These are phyloP conservation scores for Logfia minima DNA, from an alignment of 129 eudicot species.

Conservation along the genomic window DNA sequence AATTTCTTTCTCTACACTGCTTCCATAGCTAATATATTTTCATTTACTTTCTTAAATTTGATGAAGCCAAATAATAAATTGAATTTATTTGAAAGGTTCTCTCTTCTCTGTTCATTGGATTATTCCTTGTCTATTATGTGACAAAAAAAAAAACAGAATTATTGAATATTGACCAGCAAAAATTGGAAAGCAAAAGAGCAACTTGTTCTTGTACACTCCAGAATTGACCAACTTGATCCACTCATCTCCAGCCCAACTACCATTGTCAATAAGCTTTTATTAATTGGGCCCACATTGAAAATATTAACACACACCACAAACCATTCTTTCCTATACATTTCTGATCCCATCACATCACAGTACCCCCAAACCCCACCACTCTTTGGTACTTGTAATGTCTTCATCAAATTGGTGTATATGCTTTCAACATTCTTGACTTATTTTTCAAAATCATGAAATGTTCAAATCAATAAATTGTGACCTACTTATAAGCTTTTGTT, in stretches of 20 bases:
- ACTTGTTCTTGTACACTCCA: conserved; percentile 2
- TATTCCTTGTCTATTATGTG: too few relatives aligned
- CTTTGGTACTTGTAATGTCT: not conserved
- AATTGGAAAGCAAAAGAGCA: conserved; percentile 9
- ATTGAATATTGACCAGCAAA: not conserved
- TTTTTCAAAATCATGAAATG: not conserved
- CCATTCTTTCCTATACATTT: conserved; percentile 17
- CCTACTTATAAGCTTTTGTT: not conserved
- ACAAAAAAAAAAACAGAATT: not conserved
- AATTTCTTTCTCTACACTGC: not conserved
- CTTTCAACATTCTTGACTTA: not conserved
- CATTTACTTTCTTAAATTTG: not conserved
- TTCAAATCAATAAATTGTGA: not conserved
- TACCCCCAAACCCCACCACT: not conserved
- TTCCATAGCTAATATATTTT: not conserved
- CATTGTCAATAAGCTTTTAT: conserved; percentile 17
- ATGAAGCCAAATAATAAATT: not conserved
- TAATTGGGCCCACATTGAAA: conserved; percentile 4
- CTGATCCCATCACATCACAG: conserved; percentile 22
- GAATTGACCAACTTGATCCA: conserved; percentile 22
- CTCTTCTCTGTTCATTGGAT: too few relatives aligned
- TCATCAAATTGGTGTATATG: not conserved
- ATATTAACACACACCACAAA: not conserved
- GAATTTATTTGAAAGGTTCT: not conserved
- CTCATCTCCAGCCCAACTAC: conserved; percentile 11